phyloP scores from a whole-genome alignment of 495 filamentous ascomycete species.

The Neurospora sp. region DNA sequence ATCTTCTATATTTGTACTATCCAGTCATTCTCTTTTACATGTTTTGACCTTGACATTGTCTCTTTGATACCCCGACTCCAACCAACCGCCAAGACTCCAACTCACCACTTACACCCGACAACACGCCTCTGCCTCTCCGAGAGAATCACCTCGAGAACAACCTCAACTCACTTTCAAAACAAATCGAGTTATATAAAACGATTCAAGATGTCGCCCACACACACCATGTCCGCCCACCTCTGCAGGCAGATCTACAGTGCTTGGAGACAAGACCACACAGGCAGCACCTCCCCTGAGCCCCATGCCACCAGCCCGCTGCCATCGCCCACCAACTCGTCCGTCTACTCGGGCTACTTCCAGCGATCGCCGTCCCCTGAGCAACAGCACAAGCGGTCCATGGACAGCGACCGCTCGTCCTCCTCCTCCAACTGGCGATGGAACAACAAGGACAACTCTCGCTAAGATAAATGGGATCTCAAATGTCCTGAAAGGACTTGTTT shows the following conservation, averaged over 20 bases:
- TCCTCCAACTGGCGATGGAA: slow-evolving; percentile 4
- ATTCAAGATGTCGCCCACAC: slow-evolving; percentile 37
- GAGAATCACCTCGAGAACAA: not conserved
- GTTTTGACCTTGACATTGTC: not conserved
- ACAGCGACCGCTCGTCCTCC: slow-evolving; percentile 28
- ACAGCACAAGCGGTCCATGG: slow-evolving; percentile 29
- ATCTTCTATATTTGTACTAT: not conserved
- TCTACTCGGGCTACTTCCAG: slow-evolving; percentile 18
- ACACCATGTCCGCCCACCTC: slow-evolving; percentile 44
- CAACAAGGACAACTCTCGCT: not conserved
- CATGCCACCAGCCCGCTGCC: slow-evolving; percentile 13
- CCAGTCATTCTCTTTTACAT: not conserved
- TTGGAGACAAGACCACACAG: slow-evolving; percentile 24
- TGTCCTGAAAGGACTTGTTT: not conserved
- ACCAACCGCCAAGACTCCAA: not conserved
- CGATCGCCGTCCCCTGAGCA: slow-evolving; percentile 29
- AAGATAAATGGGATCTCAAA: not conserved
- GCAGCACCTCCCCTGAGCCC: slow-evolving; percentile 25
- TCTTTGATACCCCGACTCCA: not conserved
- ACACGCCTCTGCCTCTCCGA: not conserved
- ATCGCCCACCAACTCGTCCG: slow-evolving; percentile 10
- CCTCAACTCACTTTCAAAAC: not conserved
- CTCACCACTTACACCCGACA: not conserved
- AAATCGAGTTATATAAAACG: not conserved
- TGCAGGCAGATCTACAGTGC: slow-evolving; percentile 42